phyloP scores from a whole-genome alignment of 139 green algal genomes.

The Trebouxia sp. region DNA sequence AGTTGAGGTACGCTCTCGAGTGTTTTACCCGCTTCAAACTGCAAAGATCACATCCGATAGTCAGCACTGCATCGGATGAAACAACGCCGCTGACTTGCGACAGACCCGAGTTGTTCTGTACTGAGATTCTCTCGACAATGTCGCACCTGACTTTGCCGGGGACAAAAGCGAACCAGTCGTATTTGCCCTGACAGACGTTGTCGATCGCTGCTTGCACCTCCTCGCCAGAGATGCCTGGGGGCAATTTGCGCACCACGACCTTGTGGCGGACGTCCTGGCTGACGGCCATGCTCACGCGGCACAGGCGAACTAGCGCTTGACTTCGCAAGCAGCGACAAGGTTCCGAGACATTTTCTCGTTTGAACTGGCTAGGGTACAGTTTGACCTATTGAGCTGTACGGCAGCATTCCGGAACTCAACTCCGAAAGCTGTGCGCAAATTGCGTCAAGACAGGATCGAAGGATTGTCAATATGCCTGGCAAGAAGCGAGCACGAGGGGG shows the following conservation, averaged over 20 bases:
- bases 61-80: too few relatives aligned
- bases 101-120: neutral
- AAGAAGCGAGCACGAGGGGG: neutral
- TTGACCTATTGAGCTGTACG: neutral
- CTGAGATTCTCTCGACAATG: neutral
- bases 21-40: slow-evolving; percentile 53
- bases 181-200: slow-evolving; percentile 42
- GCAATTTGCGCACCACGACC: slow-evolving; percentile 71
- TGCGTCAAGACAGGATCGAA: neutral
- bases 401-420: too few relatives aligned
- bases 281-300: neutral
- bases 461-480: neutral
- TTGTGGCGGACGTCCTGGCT: slow-evolving; percentile 48
- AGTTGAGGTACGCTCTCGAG: slow-evolving; percentile 71
- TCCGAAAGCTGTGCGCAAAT: too few relatives aligned
- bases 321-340: too few relatives aligned
- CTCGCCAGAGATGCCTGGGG: slow-evolving; percentile 56
- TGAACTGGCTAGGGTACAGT: neutral
- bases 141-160: slow-evolving; percentile 70
- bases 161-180: slow-evolving; percentile 71
- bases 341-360: neutral
- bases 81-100: too few relatives aligned
- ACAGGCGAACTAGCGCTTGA: too few relatives aligned
- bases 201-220: slow-evolving; percentile 46
- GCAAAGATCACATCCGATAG: slow-evolving; percentile 25